Conservation (phyloP, 371 early-diverging fungal species). For the Funneliformis caledonium region DNA sequence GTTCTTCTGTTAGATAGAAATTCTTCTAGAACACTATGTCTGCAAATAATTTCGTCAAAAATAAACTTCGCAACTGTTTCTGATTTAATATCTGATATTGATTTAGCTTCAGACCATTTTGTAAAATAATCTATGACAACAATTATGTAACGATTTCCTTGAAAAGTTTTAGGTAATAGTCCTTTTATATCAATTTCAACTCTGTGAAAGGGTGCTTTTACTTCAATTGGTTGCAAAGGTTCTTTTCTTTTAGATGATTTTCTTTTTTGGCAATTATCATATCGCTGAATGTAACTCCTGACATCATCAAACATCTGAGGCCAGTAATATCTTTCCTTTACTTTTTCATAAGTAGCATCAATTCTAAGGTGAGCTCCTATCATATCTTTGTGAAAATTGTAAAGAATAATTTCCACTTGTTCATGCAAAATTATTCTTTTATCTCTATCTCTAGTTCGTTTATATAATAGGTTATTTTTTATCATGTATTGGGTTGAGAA, state of each 20-base stretch:
- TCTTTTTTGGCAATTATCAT: constrained; percentile 1
- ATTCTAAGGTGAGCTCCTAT: too few species aligned
- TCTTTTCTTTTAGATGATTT: constrained; percentile 16
- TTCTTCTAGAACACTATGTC: constrained; percentile 45
- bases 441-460: too few species aligned
- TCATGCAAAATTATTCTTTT: too few species aligned
- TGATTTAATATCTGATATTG: constrained; percentile 44
- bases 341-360: too few species aligned
- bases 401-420: too few species aligned
- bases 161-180: constrained; percentile 32
- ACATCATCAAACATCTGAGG: too few species aligned
- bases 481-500: too few species aligned
- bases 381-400: too few species aligned
- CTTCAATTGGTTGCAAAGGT: constrained; percentile 24
- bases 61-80: constrained; percentile 46
- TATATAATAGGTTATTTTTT: background rate
- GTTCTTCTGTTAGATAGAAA: constrained; percentile 49
- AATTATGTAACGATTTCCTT: background rate
- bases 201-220: constrained; percentile 43
- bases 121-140: constrained; percentile 51
- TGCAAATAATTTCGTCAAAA: constrained; percentile 45
- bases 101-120: constrained; percentile 50
- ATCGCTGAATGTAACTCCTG: background rate
- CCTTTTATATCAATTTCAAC: constrained; percentile 54
- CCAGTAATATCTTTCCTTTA: too few species aligned